Evolutionary conservation across 371 early-diverging fungal species (phyloP).

Genomic region (Rhizopus microsporus): DNA sequence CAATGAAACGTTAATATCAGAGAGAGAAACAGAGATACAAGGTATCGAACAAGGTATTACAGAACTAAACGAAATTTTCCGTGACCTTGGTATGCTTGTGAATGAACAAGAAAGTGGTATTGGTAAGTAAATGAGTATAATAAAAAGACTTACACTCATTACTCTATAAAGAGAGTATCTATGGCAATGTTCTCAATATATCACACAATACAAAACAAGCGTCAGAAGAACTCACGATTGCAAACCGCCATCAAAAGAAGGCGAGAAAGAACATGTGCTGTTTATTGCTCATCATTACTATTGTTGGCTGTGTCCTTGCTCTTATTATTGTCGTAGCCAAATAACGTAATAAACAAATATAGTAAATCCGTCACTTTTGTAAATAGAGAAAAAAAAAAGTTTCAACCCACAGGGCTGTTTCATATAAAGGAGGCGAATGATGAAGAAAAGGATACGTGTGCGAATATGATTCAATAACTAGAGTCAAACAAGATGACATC

Average conservation of each 20-base stretch:
- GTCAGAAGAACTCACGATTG: conserved; percentile 75
- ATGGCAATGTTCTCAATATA: conserved; percentile 80
- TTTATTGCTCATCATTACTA: conserved; percentile 69
- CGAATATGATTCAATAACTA: too few species aligned
- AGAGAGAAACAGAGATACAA: conserved; percentile 90
- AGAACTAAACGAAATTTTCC: conserved; percentile 94
- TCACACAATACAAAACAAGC: conserved; percentile 80
- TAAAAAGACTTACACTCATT: not conserved
- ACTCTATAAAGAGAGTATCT: conserved; percentile 42
- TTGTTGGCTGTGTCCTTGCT: conserved; percentile 58
- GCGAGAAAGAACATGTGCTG: conserved; percentile 85
- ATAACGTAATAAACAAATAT: conserved; percentile 18
- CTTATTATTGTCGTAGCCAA: conserved; percentile 53
- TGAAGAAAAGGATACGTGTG: too few species aligned
- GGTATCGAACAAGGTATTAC: conserved; percentile 93
- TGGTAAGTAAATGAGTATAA: conserved; percentile 54
- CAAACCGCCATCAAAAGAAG: conserved; percentile 79
- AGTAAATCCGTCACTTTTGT: not conserved
- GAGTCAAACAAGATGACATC: too few species aligned
- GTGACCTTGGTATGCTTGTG: conserved; percentile 94
- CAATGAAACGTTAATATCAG: conserved; percentile 89
- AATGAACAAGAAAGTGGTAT: conserved; percentile 93
- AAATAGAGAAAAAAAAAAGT: not conserved
- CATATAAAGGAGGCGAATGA: too few species aligned
- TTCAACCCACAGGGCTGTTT: not conserved